A percentile compares a stretch with the other conserved stretches of the same genome.
These are phyloP conservation scores for Dendrobium nobile DNA, from an alignment of 106 monocot genomes.

Conservation along the genomic window DNA sequence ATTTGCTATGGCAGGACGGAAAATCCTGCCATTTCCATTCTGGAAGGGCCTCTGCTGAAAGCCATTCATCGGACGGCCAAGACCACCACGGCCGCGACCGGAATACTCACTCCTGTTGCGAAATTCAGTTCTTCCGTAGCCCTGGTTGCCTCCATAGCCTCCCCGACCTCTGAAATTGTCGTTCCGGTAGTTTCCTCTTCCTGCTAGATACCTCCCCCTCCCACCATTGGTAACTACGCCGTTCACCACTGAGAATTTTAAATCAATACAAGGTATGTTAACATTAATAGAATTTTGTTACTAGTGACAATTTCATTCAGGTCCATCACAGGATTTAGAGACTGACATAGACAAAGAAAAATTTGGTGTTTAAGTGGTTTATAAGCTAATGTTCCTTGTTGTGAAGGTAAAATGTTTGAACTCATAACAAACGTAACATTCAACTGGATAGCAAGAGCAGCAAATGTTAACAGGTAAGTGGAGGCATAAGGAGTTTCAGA, in stretches of 20 bases:
- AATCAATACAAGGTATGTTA: not conserved
- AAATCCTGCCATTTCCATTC: constrained; percentile 15
- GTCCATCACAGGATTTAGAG: too few species aligned
- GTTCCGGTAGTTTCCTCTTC: constrained; percentile 35
- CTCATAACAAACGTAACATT: too few species aligned
- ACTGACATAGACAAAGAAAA: too few species aligned
- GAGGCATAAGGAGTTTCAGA: too few species aligned
- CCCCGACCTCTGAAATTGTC: constrained; percentile 51
- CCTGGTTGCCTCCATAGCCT: constrained; percentile 12
- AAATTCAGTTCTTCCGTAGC: constrained; percentile 30
- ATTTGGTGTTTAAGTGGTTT: too few species aligned
- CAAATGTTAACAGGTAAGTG: too few species aligned
- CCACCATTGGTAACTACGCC: constrained; percentile 28
- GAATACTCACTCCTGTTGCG: constrained; percentile 34
- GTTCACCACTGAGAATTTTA: constrained; percentile 29
- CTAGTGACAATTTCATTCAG: too few species aligned
- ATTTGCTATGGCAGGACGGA: constrained; percentile 5
- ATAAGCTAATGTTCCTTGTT: too few species aligned
- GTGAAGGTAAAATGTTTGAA: too few species aligned
- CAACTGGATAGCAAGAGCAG: too few species aligned
- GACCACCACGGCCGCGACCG: constrained; percentile 22
- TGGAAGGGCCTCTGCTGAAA: constrained; percentile 29
- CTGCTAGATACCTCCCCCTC: constrained; percentile 35
- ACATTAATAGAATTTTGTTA: too few species aligned
- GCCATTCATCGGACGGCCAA: constrained; percentile 5